Percentiles rank a stretch among this genome's conserved stretches.
Evolutionary conservation across 805 yeast species (phyloP).

Genomic region (Barnettozyma siamensis): DNA sequence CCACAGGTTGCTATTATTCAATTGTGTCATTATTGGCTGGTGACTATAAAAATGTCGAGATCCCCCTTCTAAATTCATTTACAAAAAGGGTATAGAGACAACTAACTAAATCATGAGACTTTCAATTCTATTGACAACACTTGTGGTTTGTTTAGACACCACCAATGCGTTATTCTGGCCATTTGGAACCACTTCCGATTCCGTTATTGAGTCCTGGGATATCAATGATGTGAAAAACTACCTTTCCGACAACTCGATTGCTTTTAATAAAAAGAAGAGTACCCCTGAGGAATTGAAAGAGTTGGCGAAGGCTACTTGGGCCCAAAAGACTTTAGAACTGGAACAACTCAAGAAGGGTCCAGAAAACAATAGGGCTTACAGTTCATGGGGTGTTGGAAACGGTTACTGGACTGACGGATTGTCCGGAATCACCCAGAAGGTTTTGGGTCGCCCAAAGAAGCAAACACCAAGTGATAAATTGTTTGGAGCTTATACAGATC

Average conservation of each 20-base stretch:
- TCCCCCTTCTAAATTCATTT: no score
- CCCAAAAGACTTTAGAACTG: constrained; percentile 5
- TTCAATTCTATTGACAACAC: neutral
- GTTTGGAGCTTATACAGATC: constrained; percentile 9
- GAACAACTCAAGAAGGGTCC: neutral
- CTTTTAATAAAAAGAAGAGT: constrained; percentile 20
- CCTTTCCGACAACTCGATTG: constrained; percentile 27
- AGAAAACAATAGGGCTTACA: neutral
- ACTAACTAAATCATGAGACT: no score
- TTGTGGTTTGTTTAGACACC: neutral
- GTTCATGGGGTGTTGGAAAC: neutral
- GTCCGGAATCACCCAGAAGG: constrained; percentile 5
- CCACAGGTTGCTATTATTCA: neutral
- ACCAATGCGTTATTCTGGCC: constrained; percentile 1
- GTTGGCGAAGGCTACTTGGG: constrained; percentile 27
- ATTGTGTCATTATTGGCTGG: neutral
- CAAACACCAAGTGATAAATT: constrained; percentile 7
- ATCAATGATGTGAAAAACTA: constrained; percentile 29
- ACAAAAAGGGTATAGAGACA: no score
- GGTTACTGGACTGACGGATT: no score
- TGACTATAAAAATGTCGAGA: no score
- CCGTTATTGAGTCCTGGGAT: constrained; percentile 27
- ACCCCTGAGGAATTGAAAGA: constrained; percentile 23
- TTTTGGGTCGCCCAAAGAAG: constrained; percentile 1
- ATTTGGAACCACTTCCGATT: constrained; percentile 6